A percentile compares a stretch with the other conserved stretches of the same genome.
These are phyloP conservation scores for Isabelozyma rhagii DNA, from an alignment of 805 yeast species.

Conservation along the genomic window DNA sequence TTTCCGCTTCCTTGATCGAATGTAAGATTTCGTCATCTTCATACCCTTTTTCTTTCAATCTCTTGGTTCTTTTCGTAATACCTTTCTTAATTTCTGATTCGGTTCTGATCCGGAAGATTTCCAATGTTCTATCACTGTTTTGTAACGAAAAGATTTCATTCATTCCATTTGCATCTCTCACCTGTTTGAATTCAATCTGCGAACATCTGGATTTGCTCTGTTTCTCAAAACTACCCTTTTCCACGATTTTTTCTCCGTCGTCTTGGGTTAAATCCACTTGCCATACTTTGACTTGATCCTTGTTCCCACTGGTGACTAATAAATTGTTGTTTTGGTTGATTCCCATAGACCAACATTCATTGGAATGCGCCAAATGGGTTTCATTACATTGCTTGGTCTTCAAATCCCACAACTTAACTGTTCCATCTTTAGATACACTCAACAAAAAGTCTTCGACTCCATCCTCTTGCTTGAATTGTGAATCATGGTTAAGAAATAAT, in stretches of 20 bases:
- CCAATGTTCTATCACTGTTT: conserved; percentile 77
- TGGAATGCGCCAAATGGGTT: conserved; percentile 89
- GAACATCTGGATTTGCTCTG: conserved; percentile 72
- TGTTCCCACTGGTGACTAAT: conserved; percentile 72
- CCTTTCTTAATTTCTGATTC: conserved; percentile 79
- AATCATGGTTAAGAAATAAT: conserved; percentile 39
- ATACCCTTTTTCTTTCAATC: conserved; percentile 70
- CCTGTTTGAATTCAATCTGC: conserved; percentile 48
- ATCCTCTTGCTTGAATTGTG: conserved; percentile 30
- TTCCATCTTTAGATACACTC: conserved; percentile 83
- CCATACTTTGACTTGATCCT: conserved; percentile 86
- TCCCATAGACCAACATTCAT: conserved; percentile 89
- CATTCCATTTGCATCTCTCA: conserved; percentile 22
- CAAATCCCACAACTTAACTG: conserved; percentile 91
- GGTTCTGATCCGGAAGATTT: conserved; percentile 72
- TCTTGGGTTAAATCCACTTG: conserved; percentile 51
- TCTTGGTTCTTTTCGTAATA: conserved; percentile 68
- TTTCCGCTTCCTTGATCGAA: conserved; percentile 41
- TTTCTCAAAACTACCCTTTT: conserved; percentile 67
- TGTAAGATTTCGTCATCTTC: conserved; percentile 51
- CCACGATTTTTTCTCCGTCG: conserved; percentile 48
- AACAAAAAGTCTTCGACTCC: conserved; percentile 71
- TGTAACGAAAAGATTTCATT: conserved; percentile 63
- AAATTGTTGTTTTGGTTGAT: conserved; percentile 39
- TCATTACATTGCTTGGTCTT: conserved; percentile 87